phyloP scores from a whole-genome alignment of 2,329 filamentous ascomycete species.

The Phialemonium atrogriseum region DNA sequence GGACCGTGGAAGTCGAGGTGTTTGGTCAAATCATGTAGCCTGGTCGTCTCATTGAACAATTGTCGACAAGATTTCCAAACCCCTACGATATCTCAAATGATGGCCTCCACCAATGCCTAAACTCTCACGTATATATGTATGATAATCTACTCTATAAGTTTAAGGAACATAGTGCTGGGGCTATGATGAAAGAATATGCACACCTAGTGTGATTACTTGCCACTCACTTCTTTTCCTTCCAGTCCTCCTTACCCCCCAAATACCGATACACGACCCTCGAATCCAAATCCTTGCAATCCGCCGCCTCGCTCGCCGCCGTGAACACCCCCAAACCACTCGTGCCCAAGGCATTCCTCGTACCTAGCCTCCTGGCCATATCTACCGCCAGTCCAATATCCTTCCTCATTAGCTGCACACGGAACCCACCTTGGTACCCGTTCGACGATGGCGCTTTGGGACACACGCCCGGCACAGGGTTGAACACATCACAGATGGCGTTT shows the following conservation, averaged over 20 bases:
- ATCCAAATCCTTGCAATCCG: constrained; percentile 43
- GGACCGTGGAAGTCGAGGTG: too few species aligned
- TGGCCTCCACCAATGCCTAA: too few species aligned
- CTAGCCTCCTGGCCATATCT: constrained; percentile 44
- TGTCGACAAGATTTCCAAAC: too few species aligned
- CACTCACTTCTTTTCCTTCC: constrained; percentile 18
- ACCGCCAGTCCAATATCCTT: constrained; percentile 50
- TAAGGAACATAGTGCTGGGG: too few species aligned
- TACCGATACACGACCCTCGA: constrained; percentile 50
- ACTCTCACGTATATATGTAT: too few species aligned
- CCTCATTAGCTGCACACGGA: constrained; percentile 51
- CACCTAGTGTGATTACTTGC: too few species aligned
- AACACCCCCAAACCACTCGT: constrained; percentile 41
- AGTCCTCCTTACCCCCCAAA: constrained; percentile 43
- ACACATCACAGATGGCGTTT: constrained; percentile 21
- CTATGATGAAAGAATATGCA: too few species aligned
- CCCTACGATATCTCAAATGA: too few species aligned
- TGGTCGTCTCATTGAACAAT: too few species aligned
- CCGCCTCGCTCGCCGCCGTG: constrained; percentile 39
- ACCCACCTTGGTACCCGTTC: constrained; percentile 36
- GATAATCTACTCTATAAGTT: too few species aligned
- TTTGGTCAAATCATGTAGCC: too few species aligned
- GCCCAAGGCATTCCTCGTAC: constrained; percentile 39
- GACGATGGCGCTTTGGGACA: constrained; percentile 20
- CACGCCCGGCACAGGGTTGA: constrained; percentile 24